Evolutionary conservation across 2,329 filamentous ascomycete species (phyloP).

Genomic region (Colletotrichum tropicicola): DNA sequence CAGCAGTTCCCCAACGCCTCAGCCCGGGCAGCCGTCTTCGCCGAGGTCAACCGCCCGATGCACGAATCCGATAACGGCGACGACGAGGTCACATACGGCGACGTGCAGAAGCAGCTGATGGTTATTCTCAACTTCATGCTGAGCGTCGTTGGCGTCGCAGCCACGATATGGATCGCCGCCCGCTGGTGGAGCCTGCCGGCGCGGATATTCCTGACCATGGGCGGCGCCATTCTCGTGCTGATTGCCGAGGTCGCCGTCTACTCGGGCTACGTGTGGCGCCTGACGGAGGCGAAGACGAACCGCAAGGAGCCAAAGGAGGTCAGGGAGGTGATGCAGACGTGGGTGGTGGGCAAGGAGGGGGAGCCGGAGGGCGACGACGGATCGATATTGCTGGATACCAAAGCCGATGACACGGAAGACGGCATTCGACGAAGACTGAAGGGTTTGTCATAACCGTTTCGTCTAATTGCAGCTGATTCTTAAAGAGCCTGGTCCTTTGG

Average conservation of each 20-base stretch:
- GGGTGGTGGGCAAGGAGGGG: conserved; percentile 65
- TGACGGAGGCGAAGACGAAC: conserved; percentile 72
- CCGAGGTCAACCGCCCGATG: conserved; percentile 59
- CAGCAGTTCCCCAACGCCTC: conserved; percentile 65
- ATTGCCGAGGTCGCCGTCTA: conserved; percentile 83
- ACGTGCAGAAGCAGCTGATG: conserved; percentile 82
- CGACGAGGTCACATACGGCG: conserved; percentile 74
- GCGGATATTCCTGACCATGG: conserved; percentile 75
- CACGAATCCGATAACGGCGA: conserved; percentile 58
- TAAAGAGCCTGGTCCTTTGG: too few species aligned
- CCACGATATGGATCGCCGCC: conserved; percentile 80
- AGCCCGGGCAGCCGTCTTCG: conserved; percentile 60
- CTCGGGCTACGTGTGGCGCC: conserved; percentile 76
- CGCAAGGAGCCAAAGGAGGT: conserved; percentile 70
- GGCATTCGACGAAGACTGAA: conserved; percentile 22
- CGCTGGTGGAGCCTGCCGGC: conserved; percentile 79
- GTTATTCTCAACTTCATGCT: conserved; percentile 91
- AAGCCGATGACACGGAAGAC: conserved; percentile 10
- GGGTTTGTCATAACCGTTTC: background rate
- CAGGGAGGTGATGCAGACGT: conserved; percentile 76
- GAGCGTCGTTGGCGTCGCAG: conserved; percentile 82
- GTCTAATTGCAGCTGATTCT: too few species aligned
- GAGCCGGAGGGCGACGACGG: conserved; percentile 12
- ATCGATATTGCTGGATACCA: conserved; percentile 8
- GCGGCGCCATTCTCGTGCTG: conserved; percentile 74